Base-by-base conservation (phyloP, 2,329 filamentous ascomycete species). In the Epichloe coenophiala region DNA sequence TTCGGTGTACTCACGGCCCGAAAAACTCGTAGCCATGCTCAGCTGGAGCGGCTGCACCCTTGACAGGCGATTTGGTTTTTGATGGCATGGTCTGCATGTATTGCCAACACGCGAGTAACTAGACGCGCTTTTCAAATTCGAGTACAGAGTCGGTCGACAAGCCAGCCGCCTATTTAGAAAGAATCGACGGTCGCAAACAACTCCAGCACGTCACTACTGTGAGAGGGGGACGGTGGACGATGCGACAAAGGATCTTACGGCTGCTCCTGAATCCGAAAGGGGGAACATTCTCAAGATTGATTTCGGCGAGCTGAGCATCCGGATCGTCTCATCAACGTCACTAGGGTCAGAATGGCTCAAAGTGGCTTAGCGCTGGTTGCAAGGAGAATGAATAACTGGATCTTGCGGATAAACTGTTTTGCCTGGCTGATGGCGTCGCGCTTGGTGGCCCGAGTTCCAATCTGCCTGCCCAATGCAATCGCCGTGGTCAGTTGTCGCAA, bases 1-100 rank as follows among this genome's bases (percentile, higher is more conserved):
- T 12, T 8, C 35, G 17, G 44, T 17, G 3, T 13, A 65, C 71
- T 61, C 63, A 76, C 74, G 74, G 74, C 53, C 74, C 74, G 49
- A 69, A 66, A 58, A 77, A 77, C 53, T 77, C 73, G 57, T 76
- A 77, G 55, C 70, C 70, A 52, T 73, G 72, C 46, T 60, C 56
- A 54, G 63, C 60, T 49, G 54, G 50, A 40, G 58, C 56, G 11
- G 52, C 41, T 23, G 49, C 39, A 41, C 39, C 45, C 51, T 52
- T 51, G 43, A 55, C 52, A 5, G 56, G 56, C 44, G 60, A 50
- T 50, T 64, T 67, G 12, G 41, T 48, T 64, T 64, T 64, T 48
- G 54, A 48, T 5, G 63, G 58, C 68, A 70, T 70, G 15, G n/a
- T 23, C 57, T 53, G 37, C 46, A 37, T 45, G 47, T 43, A 36